Evolutionary conservation across 140 eudicot genomes (phyloP).

Genomic region (Senecio squalidus): DNA sequence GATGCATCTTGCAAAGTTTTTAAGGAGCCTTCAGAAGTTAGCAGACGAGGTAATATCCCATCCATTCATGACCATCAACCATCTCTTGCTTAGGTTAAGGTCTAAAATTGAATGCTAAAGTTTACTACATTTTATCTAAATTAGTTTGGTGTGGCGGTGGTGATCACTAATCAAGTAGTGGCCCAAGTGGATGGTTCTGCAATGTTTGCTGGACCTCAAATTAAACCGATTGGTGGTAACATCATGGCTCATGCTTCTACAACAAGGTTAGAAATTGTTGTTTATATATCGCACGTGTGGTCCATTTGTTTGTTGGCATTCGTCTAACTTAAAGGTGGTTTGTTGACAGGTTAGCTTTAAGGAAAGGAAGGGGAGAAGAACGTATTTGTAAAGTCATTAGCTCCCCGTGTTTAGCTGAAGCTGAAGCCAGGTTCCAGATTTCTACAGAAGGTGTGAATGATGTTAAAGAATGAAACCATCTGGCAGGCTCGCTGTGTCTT

Average conservation of each 20-base stretch:
- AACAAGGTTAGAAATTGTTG: constrained; percentile 91
- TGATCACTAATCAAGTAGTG: constrained; percentile 97
- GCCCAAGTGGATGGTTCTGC: constrained; percentile 99
- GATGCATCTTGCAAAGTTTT: constrained; percentile 96
- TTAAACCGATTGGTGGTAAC: constrained; percentile 94
- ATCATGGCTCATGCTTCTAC: constrained; percentile 99
- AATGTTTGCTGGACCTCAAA: constrained; percentile 87
- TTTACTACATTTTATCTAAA: not conserved
- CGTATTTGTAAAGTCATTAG: constrained; percentile 91
- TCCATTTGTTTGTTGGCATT: not conserved
- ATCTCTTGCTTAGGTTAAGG: not conserved
- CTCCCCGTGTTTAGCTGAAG: constrained; percentile 96
- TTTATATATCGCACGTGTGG: not conserved
- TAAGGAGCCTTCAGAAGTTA: constrained; percentile 92
- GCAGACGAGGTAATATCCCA: constrained; percentile 71
- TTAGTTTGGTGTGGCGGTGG: constrained; percentile 93
- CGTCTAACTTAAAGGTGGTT: not conserved
- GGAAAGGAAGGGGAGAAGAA: constrained; percentile 96
- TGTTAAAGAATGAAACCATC: constrained; percentile 54
- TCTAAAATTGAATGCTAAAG: constrained; percentile 1
- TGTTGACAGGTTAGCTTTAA: constrained; percentile 57
- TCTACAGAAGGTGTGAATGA: constrained; percentile 83
- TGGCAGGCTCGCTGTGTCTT: constrained; percentile 1
- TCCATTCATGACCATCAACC: not conserved
- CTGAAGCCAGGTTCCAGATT: constrained; percentile 93